Conservation (phyloP, 164 flowering plant species). For the Dillenia turbinata region DNA sequence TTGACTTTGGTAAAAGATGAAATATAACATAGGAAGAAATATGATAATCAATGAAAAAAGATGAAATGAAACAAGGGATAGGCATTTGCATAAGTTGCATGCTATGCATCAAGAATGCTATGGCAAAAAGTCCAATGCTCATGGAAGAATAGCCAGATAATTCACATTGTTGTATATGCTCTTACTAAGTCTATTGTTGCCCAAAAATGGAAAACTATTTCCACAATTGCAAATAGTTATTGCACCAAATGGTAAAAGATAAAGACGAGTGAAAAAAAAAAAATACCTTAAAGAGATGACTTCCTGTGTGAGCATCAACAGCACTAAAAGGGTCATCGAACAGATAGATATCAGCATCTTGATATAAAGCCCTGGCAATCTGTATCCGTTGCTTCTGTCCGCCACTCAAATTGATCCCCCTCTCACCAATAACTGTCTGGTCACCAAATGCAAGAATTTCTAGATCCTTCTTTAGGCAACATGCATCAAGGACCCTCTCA, state of each 20-base stretch:
- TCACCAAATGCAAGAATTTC: constrained; percentile 77
- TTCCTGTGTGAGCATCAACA: constrained; percentile 92
- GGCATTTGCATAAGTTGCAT: no score
- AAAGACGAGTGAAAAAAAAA: neutral
- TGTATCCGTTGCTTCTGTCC: constrained; percentile 92
- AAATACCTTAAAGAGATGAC: constrained; percentile 71
- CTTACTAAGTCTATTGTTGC: no score
- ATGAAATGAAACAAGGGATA: no score
- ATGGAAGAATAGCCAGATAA: no score
- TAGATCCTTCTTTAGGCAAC: constrained; percentile 71
- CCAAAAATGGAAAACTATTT: no score
- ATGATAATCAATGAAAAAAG: no score
- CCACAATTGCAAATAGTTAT: no score
- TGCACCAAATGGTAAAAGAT: neutral
- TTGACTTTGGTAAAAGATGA: neutral
- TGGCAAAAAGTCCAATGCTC: no score
- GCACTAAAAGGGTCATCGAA: constrained; percentile 96
- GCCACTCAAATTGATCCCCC: constrained; percentile 91
- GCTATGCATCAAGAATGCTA: no score
- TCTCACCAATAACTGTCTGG: constrained; percentile 82
- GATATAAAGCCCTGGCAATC: constrained; percentile 86
- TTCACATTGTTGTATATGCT: no score
- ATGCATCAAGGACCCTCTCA: constrained; percentile 69
- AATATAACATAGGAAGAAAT: no score
- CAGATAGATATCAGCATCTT: constrained; percentile 79